phyloP scores from a whole-genome alignment of 805 yeast species.

The Torulaspora delbrueckii region DNA sequence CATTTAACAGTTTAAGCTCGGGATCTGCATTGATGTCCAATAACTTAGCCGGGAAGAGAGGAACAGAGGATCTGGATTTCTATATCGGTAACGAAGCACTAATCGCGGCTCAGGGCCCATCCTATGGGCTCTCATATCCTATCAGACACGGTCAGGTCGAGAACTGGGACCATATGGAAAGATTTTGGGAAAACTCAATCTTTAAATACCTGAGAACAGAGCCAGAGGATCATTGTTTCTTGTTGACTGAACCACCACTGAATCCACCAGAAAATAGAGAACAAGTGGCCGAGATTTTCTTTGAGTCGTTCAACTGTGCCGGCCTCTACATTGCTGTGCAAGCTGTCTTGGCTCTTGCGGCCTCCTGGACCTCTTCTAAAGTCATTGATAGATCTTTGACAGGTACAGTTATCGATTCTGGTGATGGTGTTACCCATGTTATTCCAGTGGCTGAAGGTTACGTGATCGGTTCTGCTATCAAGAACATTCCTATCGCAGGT shows the following conservation, averaged over 20 bases:
- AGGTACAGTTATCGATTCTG: conserved; percentile 97
- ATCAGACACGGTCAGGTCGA: conserved; percentile 97
- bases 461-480: conserved; percentile 95
- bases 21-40: conserved; percentile 30
- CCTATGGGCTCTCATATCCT: conserved; percentile 84
- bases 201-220: conserved; percentile 95
- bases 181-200: conserved; percentile 97
- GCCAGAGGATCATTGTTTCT: conserved; percentile 96
- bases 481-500: conserved; percentile 97
- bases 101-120: conserved; percentile 83
- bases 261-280: conserved; percentile 99
- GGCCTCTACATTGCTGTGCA: conserved; percentile 98
- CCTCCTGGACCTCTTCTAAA: conserved; percentile 97
- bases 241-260: conserved; percentile 95
- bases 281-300: conserved; percentile 97
- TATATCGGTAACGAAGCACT: conserved; percentile 95
- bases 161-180: conserved; percentile 99
- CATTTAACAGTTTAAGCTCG: conserved; percentile 27
- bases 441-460: conserved; percentile 99
- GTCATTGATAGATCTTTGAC: conserved; percentile 93
- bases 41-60: conserved; percentile 64
- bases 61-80: conserved; percentile 90
- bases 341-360: conserved; percentile 97
- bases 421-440: conserved; percentile 99
- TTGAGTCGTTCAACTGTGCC: conserved; percentile 97